Conservation (phyloP, 2,329 filamentous ascomycete genomes). For the Ceratocystis colombiana region DNA sequence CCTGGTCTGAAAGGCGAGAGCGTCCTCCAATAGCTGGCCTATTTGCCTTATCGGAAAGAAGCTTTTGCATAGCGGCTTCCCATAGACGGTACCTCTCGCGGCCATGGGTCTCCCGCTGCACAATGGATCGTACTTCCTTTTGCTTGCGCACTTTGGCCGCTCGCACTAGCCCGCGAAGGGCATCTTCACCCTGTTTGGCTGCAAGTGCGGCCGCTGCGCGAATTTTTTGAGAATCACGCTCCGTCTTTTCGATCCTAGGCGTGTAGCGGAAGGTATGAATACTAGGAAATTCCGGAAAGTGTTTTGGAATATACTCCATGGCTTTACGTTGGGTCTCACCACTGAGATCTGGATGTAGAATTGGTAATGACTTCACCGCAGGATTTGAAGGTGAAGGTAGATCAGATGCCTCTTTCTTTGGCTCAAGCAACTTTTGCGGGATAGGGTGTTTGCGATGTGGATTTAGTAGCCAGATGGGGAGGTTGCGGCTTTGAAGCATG, state of each 20-base stretch:
- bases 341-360: constrained; percentile 47
- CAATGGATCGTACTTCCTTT: constrained; percentile 50
- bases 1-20: constrained; percentile 29
- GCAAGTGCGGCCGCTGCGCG: constrained; percentile 50
- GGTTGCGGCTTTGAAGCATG: constrained; percentile 43
- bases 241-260: constrained; percentile 36
- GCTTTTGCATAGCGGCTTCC: constrained; percentile 51
- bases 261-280: constrained; percentile 55
- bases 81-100: constrained; percentile 50
- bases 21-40: neutral
- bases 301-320: constrained; percentile 47
- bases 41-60: constrained; percentile 36
- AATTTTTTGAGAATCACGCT: constrained; percentile 47
- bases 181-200: constrained; percentile 53
- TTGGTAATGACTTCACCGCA: constrained; percentile 37
- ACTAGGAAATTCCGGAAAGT: constrained; percentile 53
- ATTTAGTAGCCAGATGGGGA: constrained; percentile 43
- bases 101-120: constrained; percentile 43
- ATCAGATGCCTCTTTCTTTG: constrained; percentile 30
- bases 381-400: constrained; percentile 22
- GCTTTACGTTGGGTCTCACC: constrained; percentile 47
- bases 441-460: constrained; percentile 49
- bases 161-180: constrained; percentile 48
- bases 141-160: constrained; percentile 55
- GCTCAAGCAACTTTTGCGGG: constrained; percentile 33